phyloP scores from a whole-genome alignment of 1,284 basidiomycete species.

The Lignosus rhinocerotis region DNA sequence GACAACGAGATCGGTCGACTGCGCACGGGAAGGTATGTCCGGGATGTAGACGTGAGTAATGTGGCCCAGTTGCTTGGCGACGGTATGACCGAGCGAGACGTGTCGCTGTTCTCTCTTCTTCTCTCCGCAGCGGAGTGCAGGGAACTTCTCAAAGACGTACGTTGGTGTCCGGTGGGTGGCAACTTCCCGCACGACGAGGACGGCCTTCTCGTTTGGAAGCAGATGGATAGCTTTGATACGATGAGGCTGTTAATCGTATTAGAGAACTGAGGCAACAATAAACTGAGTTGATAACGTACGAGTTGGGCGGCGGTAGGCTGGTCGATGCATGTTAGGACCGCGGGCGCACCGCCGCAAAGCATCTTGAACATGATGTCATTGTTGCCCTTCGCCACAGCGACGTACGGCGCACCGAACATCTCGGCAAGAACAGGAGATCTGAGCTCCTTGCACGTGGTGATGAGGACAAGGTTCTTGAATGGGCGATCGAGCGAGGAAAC shows the following conservation, averaged over 20 bases:
- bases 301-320: background rate
- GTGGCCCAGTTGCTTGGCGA: slow-evolving; percentile 1
- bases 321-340: slow-evolving; percentile 28
- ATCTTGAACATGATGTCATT: slow-evolving; percentile 50
- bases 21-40: slow-evolving; percentile 41
- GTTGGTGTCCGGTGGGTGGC: slow-evolving; percentile 8
- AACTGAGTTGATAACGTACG: slow-evolving; percentile 8
- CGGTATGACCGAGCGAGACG: slow-evolving; percentile 6
- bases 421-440: slow-evolving; percentile 47
- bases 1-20: slow-evolving; percentile 10
- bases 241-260: slow-evolving; percentile 35
- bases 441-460: slow-evolving; percentile 43
- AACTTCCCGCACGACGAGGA: slow-evolving; percentile 54
- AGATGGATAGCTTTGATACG: slow-evolving; percentile 52
- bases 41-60: slow-evolving; percentile 47
- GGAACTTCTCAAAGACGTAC: slow-evolving; percentile 24
- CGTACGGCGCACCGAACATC: slow-evolving; percentile 42
- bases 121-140: slow-evolving; percentile 12
- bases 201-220: slow-evolving; percentile 52
- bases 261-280: slow-evolving; percentile 2
- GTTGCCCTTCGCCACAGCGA: slow-evolving; percentile 46
- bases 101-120: slow-evolving; percentile 13
- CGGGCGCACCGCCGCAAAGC: slow-evolving; percentile 34
- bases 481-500: slow-evolving; percentile 40
- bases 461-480: slow-evolving; percentile 41